These are phyloP conservation scores for Aegilops tauschii DNA, from an alignment of 176 grass and related monocot genomes.

Conservation along the genomic window DNA sequence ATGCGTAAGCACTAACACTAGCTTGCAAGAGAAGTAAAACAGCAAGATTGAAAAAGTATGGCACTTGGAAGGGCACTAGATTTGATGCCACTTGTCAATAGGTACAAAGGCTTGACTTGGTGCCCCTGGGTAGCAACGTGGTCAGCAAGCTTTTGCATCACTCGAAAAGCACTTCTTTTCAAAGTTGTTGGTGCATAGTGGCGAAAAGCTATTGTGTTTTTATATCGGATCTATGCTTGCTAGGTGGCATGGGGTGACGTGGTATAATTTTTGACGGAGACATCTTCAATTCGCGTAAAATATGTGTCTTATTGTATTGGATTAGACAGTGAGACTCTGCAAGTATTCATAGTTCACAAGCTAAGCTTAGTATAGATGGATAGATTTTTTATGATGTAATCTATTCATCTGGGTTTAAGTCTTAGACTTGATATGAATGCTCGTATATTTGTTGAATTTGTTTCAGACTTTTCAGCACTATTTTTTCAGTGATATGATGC, in stretches of 20 bases:
- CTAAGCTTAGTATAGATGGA: no score
- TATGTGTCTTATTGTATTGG: neutral
- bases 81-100: constrained; percentile 19
- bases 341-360: neutral
- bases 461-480: no score
- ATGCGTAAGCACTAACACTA: neutral
- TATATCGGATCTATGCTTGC: constrained; percentile 26
- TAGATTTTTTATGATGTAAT: no score
- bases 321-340: neutral
- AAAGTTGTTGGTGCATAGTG: constrained; percentile 17
- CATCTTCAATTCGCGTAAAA: neutral
- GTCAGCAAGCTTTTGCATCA: constrained; percentile 33
- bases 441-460: no score
- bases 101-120: constrained; percentile 7
- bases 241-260: constrained; percentile 14
- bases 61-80: neutral
- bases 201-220: constrained; percentile 14
- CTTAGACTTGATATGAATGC: no score
- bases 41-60: neutral
- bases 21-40: neutral
- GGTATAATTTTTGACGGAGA: neutral
- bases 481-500: no score
- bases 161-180: constrained; percentile 14
- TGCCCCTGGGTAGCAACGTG: neutral
- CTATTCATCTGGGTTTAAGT: no score